Evolutionary conservation across 73 alveolate genomes (phyloP).

Genomic region (Tetrahymena elliotti): DNA sequence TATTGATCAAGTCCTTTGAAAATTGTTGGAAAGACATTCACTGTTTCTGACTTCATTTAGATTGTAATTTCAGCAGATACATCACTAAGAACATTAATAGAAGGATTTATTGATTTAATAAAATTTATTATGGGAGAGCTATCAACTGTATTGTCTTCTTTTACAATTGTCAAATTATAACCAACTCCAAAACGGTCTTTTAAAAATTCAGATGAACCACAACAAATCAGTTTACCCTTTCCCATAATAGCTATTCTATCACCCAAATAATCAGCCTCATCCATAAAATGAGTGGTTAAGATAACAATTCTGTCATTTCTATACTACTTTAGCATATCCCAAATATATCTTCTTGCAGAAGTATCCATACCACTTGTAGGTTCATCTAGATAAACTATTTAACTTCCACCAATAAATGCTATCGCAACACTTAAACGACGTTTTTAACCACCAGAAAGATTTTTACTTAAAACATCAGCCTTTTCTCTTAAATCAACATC

Average conservation of each 20-base stretch:
- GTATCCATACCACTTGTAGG: constrained; percentile 91
- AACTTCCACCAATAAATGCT: constrained; percentile 77
- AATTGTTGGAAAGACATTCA: neutral
- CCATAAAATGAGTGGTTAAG: constrained; percentile 70
- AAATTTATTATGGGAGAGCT: constrained; percentile 6
- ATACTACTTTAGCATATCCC: constrained; percentile 75
- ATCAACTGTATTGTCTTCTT: constrained; percentile 40
- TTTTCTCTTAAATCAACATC: constrained; percentile 59
- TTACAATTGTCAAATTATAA: constrained; percentile 68
- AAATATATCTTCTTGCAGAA: constrained; percentile 74
- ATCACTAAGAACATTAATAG: constrained; percentile 26
- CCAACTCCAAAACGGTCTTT: constrained; percentile 65
- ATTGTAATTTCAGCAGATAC: constrained; percentile 52
- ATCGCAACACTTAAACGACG: constrained; percentile 80
- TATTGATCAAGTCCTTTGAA: neutral
- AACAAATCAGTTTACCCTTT: constrained; percentile 51
- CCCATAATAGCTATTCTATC: constrained; percentile 70
- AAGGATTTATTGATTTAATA: constrained; percentile 6
- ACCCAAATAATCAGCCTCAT: constrained; percentile 71
- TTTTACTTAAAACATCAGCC: constrained; percentile 44
- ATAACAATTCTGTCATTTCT: constrained; percentile 55
- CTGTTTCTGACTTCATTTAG: constrained; percentile 7
- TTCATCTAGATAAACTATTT: constrained; percentile 76
- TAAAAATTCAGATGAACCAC: constrained; percentile 54
- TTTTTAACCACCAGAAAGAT: constrained; percentile 80